Evolutionary conservation across 352 stramenopile species (phyloP), one percentile per base, ranked within the genome.

Genomic region (Pythium aquatile): DNA sequence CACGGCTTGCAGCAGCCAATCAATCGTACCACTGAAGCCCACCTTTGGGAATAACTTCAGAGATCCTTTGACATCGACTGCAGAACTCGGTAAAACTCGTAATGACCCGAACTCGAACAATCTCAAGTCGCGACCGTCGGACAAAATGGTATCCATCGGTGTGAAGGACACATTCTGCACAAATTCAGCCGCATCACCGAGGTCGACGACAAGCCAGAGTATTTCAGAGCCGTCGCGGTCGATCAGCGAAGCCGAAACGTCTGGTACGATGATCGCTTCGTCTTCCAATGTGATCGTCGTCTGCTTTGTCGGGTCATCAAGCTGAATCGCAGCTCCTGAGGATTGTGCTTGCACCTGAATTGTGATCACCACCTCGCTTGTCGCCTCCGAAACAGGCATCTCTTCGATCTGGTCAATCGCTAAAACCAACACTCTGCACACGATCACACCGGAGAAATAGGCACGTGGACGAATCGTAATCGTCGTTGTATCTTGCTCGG

Each of bases 391-490:
- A 20, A 42, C 8, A 5, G 47, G 52, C 11, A 68, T 32, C 28
- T 35, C 46, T 14, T 58, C 54, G 10, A 57, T 46, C 7, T 54
- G 44, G 49, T 80, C 73, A 10, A 72, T 63, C 2, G 68, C 39
- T 26, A 49, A 59, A 0, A 46, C 53, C 10, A 67, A 48, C 1
- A 80, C 8, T 14, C 2, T 61, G 63, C 74, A 81, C 6, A 57
- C 37, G 32, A 81, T 73, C 1, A 46, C 55, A 32, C 74, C 74
- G 3, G 74, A 78, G 32, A 76, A 78, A 35, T 70, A 78, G 24
- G 28, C 6, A 14, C 47, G 56, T n/a, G 74, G 68, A 13, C 6
- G 58, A 28, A 81, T 52, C 30, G 64, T 61, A 3, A 79, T 42
- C 14, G 24, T 69, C 9, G 30, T 62, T 2, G 44, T 52, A n/a